phyloP scores from a whole-genome alignment of 805 yeast species.

The Candida tallmaniae region DNA sequence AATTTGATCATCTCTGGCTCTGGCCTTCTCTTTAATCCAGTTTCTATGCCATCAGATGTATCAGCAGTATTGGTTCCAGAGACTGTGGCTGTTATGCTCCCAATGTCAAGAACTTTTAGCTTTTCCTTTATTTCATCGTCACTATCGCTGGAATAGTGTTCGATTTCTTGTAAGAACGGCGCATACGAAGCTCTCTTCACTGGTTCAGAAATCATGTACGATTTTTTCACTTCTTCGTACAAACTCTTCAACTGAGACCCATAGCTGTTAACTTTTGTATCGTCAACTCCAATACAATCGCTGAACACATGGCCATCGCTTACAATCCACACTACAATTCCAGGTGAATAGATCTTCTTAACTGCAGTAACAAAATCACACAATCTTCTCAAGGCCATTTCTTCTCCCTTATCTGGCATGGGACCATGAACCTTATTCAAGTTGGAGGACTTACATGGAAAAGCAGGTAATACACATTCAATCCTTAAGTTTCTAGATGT shows the following conservation, averaged over 20 bases:
- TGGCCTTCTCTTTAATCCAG: not conserved
- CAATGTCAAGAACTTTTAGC: no score
- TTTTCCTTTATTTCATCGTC: not conserved
- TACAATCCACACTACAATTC: conserved; percentile 51
- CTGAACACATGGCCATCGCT: conserved; percentile 65
- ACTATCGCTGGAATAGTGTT: not conserved
- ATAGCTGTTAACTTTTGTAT: conserved; percentile 46
- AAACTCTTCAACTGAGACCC: conserved; percentile 41
- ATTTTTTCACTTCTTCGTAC: conserved; percentile 19
- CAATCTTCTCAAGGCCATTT: conserved; percentile 28
- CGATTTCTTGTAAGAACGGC: not conserved
- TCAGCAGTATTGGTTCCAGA: not conserved
- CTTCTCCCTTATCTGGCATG: conserved; percentile 52
- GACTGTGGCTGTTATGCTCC: not conserved
- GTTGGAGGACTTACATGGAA: conserved; percentile 63
- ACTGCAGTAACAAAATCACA: conserved; percentile 26
- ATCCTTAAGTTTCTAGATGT: conserved; percentile 44
- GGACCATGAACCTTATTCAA: conserved; percentile 44
- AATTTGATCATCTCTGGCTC: conserved; percentile 20
- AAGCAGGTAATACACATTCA: conserved; percentile 59
- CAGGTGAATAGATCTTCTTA: conserved; percentile 45
- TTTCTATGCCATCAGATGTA: not conserved
- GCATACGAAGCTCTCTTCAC: not conserved
- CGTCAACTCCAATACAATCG: conserved; percentile 60
- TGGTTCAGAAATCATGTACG: not conserved